Conservation (phyloP, 108 stramenopile genomes). For the Schizochytrium sp. region DNA sequence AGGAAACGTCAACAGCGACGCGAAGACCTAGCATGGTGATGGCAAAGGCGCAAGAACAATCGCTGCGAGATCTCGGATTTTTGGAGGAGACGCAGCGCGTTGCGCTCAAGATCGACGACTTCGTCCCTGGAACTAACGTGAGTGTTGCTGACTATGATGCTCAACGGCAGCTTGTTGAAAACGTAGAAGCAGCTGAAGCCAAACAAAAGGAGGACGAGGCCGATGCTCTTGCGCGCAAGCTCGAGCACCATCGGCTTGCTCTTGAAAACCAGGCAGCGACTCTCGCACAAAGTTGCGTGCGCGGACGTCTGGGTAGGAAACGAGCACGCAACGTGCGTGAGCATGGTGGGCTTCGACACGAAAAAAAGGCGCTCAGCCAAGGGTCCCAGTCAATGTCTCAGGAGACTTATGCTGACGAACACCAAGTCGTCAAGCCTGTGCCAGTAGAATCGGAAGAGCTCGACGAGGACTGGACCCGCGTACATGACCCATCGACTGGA, state of each 20-base stretch:
- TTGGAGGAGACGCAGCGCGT: slow-evolving; percentile 10
- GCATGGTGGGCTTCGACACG: not conserved
- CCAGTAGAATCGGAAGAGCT: slow-evolving; percentile 19
- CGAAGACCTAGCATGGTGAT: not conserved
- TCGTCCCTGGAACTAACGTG: slow-evolving; percentile 20
- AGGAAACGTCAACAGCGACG: not conserved
- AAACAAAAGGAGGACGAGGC: not conserved
- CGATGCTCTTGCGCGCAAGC: slow-evolving; percentile 13
- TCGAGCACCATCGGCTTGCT: not conserved
- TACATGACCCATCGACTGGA: slow-evolving; percentile 40
- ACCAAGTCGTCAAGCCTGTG: not conserved
- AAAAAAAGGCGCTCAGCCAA: not conserved
- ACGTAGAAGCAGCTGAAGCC: not conserved
- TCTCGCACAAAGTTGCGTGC: slow-evolving; percentile 13
- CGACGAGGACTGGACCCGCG: slow-evolving; percentile 30
- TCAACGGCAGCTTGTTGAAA: slow-evolving; percentile 6
- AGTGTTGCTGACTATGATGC: not conserved
- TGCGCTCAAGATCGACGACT: not conserved
- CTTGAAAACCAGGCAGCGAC: slow-evolving; percentile 36
- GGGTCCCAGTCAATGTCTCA: not conserved
- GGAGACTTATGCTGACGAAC: not conserved
- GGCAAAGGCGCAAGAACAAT: not conserved
- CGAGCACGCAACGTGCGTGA: not conserved
- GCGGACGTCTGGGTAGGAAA: slow-evolving; percentile 26
- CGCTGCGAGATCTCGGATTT: not conserved